These are phyloP conservation scores for carrot (Daucus carota) DNA, from an alignment of 129 eudicot genomes.

Conservation along the genomic window DNA sequence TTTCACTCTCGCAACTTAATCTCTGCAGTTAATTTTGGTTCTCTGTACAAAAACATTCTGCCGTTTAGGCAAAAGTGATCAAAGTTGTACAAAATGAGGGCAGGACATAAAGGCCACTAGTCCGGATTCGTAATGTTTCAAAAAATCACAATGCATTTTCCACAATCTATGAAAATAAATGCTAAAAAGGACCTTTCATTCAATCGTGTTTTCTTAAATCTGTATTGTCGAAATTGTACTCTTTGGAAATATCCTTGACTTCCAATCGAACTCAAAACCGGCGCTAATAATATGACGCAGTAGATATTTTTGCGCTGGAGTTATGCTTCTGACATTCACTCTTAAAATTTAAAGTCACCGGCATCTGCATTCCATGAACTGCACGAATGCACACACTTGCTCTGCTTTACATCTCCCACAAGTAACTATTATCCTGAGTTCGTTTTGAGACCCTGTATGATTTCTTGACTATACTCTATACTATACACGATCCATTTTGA, in stretches of 20 bases:
- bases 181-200: not conserved
- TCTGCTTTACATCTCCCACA: too few relatives aligned
- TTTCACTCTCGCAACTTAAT: not conserved
- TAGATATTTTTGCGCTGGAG: too few relatives aligned
- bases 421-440: too few relatives aligned
- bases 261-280: not conserved
- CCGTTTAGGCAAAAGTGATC: too few relatives aligned
- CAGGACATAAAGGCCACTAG: not conserved
- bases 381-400: too few relatives aligned
- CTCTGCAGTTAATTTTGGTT: not conserved
- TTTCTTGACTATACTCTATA: too few relatives aligned
- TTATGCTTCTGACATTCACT: too few relatives aligned
- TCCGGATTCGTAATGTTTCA: not conserved
- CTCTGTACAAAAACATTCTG: not conserved
- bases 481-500: too few relatives aligned
- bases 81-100: not conserved
- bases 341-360: too few relatives aligned
- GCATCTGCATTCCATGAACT: too few relatives aligned
- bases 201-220: not conserved
- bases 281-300: too few relatives aligned
- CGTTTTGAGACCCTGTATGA: too few relatives aligned
- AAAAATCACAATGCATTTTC: not conserved
- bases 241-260: not conserved
- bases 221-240: not conserved
- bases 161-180: not conserved